A percentile compares a stretch with the other conserved stretches of the same genome.
Conservation (phyloP, 305 asterid genomes). For the Solanum hybrid region DNA sequence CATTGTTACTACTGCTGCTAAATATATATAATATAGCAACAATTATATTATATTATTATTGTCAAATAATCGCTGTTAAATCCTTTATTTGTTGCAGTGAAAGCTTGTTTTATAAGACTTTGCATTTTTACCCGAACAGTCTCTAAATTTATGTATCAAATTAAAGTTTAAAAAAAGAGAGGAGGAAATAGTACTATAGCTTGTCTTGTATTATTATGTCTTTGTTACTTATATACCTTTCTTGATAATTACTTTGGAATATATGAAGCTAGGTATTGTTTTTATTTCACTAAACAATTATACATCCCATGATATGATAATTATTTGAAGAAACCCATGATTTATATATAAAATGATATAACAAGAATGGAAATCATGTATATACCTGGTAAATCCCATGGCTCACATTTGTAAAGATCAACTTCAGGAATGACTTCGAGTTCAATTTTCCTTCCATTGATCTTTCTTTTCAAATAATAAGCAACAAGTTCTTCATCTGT, state of each 20-base stretch:
- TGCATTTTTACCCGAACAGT: not conserved
- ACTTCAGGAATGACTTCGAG: constrained; percentile 92
- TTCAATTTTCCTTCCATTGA: constrained; percentile 67
- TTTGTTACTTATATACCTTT: constrained; percentile 24
- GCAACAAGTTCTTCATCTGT: constrained; percentile 95
- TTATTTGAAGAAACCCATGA: not conserved
- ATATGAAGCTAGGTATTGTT: not conserved
- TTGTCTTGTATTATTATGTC: not conserved
- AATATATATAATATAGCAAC: too few species aligned
- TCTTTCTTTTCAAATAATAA: constrained; percentile 78
- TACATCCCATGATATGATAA: not conserved
- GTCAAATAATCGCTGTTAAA: not conserved
- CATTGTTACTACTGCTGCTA: not conserved
- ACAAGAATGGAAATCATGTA: not conserved
- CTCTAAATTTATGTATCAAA: not conserved
- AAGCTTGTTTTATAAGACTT: not conserved
- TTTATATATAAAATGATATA: not conserved
- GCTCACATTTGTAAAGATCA: constrained; percentile 96
- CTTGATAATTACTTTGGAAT: constrained; percentile 21
- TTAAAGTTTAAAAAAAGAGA: not conserved
- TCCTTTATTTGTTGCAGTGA: not conserved
- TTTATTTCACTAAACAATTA: not conserved
- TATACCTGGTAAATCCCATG: constrained; percentile 95
- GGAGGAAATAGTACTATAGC: not conserved
- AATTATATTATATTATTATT: too few species aligned